Conservation (phyloP, 805 yeast species). For the Candida morakotiae region DNA sequence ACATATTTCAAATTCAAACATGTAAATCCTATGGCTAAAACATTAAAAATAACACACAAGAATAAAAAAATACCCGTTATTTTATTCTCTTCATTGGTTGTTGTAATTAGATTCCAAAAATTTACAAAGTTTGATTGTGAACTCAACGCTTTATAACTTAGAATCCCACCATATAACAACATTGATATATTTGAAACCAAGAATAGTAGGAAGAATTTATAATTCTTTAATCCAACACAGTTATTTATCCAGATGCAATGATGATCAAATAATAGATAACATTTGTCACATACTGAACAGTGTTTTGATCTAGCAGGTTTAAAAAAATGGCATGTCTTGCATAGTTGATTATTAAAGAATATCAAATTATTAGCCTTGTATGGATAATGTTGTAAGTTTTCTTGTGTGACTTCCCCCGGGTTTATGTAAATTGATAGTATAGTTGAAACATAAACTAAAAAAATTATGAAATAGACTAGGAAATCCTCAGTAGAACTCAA, state of each 20-base stretch:
- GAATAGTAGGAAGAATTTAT: conserved; percentile 55
- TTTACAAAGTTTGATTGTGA: neutral
- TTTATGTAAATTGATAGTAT: conserved; percentile 34
- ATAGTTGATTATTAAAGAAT: conserved; percentile 43
- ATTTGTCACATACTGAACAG: conserved; percentile 55
- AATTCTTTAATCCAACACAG: conserved; percentile 70
- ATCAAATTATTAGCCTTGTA: conserved; percentile 42
- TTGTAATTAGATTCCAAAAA: conserved; percentile 18
- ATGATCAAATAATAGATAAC: conserved; percentile 51
- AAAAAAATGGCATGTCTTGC: conserved; percentile 43
- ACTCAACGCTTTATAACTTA: conserved; percentile 25
- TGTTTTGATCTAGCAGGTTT: conserved; percentile 65
- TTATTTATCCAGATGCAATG: conserved; percentile 68
- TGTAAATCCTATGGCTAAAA: conserved; percentile 36
- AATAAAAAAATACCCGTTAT: conserved; percentile 40
- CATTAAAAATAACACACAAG: conserved; percentile 33
- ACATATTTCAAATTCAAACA: conserved; percentile 47
- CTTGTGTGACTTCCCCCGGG: conserved; percentile 39
- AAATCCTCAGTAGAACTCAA: conserved; percentile 10
- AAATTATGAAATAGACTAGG: conserved; percentile 28
- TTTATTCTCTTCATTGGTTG: conserved; percentile 29
- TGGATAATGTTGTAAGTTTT: conserved; percentile 12
- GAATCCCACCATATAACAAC: conserved; percentile 38
- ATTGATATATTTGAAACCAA: conserved; percentile 44
- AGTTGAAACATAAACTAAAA: conserved; percentile 30